Base-by-base conservation (phyloP, 371 early-diverging fungal species). In the Syncephalastrum contaminatum region DNA sequence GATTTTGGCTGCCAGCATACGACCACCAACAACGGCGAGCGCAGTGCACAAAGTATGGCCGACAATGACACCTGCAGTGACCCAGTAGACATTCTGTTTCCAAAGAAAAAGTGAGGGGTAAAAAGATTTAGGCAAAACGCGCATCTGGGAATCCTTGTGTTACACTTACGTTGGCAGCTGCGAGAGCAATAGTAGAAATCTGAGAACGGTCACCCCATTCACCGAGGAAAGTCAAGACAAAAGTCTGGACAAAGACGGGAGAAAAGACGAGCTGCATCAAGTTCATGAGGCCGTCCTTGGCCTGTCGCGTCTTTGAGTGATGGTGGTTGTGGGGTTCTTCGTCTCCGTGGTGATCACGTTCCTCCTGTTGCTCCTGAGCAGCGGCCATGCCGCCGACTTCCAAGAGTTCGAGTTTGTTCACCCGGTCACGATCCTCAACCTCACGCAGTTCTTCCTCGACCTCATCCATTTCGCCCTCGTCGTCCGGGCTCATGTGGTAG, bases 131-230 rank as follows among this genome's bases (percentile, higher is more conserved):
- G 16, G 18, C 18, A 42, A 55, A 48, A 48, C 18, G 43, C 21
- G 10, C 36, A 30, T 30, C 10, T 10, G 36, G n/a, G n/a, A n/a
- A 10, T 30, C 10, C 16, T 49, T 15, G 16, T 42, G 27, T n/a
- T 43, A 15, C 18, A 67, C 72, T 70, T 78, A 87, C 90, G 52
- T 93, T 86, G 12, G 96, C 92, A 15, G 96, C 96, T 21, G 95
- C 97, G 53, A 97, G 73, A 22, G 95, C 96, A 64, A 98, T 95
- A 2, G 97, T 95, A 14, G 92, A 84, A 51, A 92, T 85, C 72
- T 97, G 96, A 48, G 94, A 94, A 24, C 97, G 86, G 70, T 97
- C 98, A 10, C 97, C 97, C 98, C 98, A 97, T 67, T 98, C 98
- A 45, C 96, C 98, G 60, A 98, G 63, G 55, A 98, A 96, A 41